These are phyloP conservation scores for Pleurotus cornucopiae DNA, from an alignment of 768 basidiomycete genomes.

Conservation along the genomic window DNA sequence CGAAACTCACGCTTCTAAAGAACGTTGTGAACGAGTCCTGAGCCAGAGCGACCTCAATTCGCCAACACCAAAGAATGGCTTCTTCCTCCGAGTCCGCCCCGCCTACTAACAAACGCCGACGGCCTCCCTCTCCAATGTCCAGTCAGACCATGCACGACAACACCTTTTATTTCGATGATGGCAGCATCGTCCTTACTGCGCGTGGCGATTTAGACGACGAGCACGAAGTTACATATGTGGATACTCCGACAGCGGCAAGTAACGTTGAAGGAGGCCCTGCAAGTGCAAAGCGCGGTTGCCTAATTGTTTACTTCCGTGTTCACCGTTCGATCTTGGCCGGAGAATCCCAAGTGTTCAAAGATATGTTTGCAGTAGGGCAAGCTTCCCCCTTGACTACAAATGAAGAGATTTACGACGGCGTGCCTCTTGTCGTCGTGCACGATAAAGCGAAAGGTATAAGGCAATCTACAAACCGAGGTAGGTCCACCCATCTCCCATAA, in stretches of 20 bases:
- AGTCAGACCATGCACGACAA: background rate
- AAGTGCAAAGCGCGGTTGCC: too few species aligned
- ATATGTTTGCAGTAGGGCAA: constrained; percentile 11
- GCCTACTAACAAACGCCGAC: background rate
- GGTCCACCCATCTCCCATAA: background rate
- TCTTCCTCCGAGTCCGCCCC: too few species aligned
- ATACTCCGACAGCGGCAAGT: too few species aligned
- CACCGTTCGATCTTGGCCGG: constrained; percentile 10
- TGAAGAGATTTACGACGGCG: constrained; percentile 8
- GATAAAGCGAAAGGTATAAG: constrained; percentile 9
- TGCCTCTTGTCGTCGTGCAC: constrained; percentile 12
- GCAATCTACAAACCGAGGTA: constrained; percentile 9
- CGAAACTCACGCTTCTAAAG: too few species aligned
- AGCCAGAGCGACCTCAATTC: too few species aligned
- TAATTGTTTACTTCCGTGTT: constrained; percentile 9
- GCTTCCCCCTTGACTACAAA: background rate
- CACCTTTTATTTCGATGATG: constrained; percentile 10
- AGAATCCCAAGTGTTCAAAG: constrained; percentile 10
- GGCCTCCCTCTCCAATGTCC: background rate
- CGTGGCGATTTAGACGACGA: background rate
- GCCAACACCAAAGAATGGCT: too few species aligned
- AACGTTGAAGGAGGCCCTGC: too few species aligned
- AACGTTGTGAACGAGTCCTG: too few species aligned
- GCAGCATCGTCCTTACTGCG: constrained; percentile 9
- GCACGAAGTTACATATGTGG: background rate